Percentiles rank a stretch among this genome's conserved stretches.
phyloP scores from a whole-genome alignment of 495 filamentous ascomycete genomes.

The Cenococcum geophilum region DNA sequence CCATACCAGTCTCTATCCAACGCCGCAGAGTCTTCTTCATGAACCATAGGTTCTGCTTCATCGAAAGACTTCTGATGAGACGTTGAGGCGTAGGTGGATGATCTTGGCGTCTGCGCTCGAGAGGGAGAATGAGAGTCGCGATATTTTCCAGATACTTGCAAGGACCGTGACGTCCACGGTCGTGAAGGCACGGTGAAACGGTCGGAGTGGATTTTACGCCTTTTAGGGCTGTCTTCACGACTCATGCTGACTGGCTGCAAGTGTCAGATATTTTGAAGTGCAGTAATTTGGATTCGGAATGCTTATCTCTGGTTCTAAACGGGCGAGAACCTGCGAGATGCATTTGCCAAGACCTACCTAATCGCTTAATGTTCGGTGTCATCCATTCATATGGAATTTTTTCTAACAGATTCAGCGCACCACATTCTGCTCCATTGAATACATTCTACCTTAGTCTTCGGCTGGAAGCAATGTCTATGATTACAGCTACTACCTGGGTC shows the following conservation, averaged over 20 bases:
- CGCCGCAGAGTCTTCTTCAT: constrained; percentile 53
- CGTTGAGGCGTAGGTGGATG: constrained; percentile 12
- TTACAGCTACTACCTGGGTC: constrained; percentile 90
- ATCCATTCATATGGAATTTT: too few species aligned
- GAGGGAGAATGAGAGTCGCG: constrained; percentile 32
- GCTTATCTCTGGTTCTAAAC: too few species aligned
- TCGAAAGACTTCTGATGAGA: constrained; percentile 34
- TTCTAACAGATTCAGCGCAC: too few species aligned
- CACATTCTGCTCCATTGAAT: too few species aligned
- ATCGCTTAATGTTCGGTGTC: too few species aligned
- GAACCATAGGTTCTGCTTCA: constrained; percentile 41
- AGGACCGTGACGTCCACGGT: constrained; percentile 36
- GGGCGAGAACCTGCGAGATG: too few species aligned
- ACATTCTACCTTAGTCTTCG: too few species aligned
- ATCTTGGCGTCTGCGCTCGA: constrained; percentile 20
- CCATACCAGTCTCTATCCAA: constrained; percentile 87
- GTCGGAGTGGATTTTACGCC: constrained; percentile 56
- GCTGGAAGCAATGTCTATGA: constrained; percentile 63
- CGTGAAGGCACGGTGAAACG: constrained; percentile 50
- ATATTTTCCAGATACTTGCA: constrained; percentile 16
- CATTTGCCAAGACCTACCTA: too few species aligned
- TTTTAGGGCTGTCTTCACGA: constrained; percentile 48
- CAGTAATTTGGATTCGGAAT: too few species aligned
- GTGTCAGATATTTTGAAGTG: too few species aligned
- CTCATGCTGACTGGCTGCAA: constrained; percentile 25